Evolutionary conservation across 164 flowering plant genomes (phyloP), one percentile per base, ranked within the genome.

Genomic region (Euptelea pleiosperma): DNA sequence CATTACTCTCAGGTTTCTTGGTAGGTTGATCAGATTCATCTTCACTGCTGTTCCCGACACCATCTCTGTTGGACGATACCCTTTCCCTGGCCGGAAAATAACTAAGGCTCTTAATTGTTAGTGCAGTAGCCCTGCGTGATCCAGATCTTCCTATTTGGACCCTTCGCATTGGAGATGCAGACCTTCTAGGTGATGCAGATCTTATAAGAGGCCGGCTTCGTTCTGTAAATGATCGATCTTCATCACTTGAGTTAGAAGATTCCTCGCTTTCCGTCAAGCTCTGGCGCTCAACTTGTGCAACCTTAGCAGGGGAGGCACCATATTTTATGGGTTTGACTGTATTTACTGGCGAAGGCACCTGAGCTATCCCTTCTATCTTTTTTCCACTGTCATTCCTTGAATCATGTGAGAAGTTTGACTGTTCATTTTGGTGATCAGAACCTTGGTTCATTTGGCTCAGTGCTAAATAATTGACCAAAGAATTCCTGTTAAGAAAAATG

Each of bases 101-200:
- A 46, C 61, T 66, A 52, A 91, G 93, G 73, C 88, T 84, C 75
- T 83, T 91, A 61, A 91, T 91, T 41, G 85, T 70, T 44, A 87
- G 53, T 18, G 93, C 83, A 56, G 88, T 56, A 18, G 98, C 67
- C 51, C 92, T 72, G 39, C 81, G 87, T 21, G 96, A 77, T 53
- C 93, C 93, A 36, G 82, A 70, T 63, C 83, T 77, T 46, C 93
- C 93, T 57, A 91, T 84, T 68, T 91, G 98, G 40, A 91, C 52
- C 72, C 91, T 81, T 16, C 96, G 73, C 96, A 88, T 87, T 58
- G 96, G 98, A 55, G 96, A 87, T 60, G 96, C 93, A 49, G 93
- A 91, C 61, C 96, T 71, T 77, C 88, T 84, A 29, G 91, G 87
- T 36, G 91, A 61, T 57, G 86, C 84, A 63, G 89, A 80, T 74